Base-by-base conservation (phyloP, 768 basidiomycete species). In the Xerocomus potaroensis region DNA sequence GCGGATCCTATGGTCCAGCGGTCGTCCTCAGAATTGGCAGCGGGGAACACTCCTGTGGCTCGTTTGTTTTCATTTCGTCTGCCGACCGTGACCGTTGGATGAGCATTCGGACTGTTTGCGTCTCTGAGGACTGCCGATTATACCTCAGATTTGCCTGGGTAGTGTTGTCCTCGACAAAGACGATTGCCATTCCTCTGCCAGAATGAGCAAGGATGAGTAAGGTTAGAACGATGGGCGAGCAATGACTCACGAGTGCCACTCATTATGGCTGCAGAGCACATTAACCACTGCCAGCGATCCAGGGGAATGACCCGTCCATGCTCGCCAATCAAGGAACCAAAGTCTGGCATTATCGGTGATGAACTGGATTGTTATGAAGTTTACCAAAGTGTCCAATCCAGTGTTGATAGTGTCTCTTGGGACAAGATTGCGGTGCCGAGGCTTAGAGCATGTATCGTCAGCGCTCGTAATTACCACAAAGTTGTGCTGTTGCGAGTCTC, bases 271-370 rank as follows among this genome's bases (percentile, higher is more conserved):
- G 47, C 35, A 22, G 27, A n/a, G n/a, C n/a, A n/a, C 7, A 26
- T 51, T 8, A 59, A 21, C 18, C 11, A n/a, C 21, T 4, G 35
- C 11, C 5, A 18, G 8, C n/a, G n/a, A n/a, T n/a, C 9, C 21
- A 4, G 12, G 5, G 14, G 5, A 18, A 5, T n/a, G 12, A 16
- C 26, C 7, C n/a, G 19, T 10, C 26, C n/a, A 15, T 5, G 15
- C 56, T 30, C 41, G 55, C 57, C 51, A 55, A 31, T 54, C 49
- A n/a, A 44, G 47, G 42, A 54, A 48, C 56, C 72, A 75, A 12
- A 69, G 66, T 9, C 76, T 77, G 0, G 79, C 73, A 60, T 79
- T 80, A 50, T 80, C 75, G 2, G 77, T 76, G 8, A 62, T 52
- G 65, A 75, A 79, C 33, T 75, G 68, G 21, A 79, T 58, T 6